Percentiles rank a stretch among this genome's conserved stretches.
phyloP scores from a whole-genome alignment of 1,284 basidiomycete species.

The Leccinum subatratum region DNA sequence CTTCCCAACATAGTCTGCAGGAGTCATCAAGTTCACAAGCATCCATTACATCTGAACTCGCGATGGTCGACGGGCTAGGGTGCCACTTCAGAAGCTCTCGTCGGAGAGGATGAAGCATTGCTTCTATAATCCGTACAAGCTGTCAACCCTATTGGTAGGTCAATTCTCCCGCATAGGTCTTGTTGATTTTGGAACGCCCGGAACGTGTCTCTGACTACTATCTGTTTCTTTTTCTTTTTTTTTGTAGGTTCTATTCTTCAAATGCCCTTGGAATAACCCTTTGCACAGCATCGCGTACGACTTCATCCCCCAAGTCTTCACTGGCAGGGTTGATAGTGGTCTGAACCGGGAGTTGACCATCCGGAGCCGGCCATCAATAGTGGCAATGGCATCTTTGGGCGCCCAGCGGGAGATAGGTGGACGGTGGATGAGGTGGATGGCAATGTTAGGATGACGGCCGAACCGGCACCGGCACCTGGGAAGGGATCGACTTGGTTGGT shows the following conservation, averaged over 20 bases:
- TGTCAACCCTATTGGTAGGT: constrained; percentile 71
- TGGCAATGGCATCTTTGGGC: no score
- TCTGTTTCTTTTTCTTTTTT: background rate
- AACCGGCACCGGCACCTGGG: no score
- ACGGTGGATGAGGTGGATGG: no score
- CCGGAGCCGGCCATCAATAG: no score
- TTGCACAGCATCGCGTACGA: constrained; percentile 97
- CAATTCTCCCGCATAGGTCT: background rate
- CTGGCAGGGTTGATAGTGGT: constrained; percentile 73
- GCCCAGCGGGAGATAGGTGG: no score
- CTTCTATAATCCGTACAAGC: constrained; percentile 68
- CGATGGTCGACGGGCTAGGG: constrained; percentile 42
- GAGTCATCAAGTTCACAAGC: constrained; percentile 34
- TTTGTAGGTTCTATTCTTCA: constrained; percentile 83
- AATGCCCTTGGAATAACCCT: constrained; percentile 97
- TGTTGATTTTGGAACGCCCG: background rate
- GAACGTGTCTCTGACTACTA: background rate
- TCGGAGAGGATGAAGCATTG: constrained; percentile 76
- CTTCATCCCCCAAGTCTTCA: constrained; percentile 91
- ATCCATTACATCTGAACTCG: constrained; percentile 49
- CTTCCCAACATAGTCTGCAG: constrained; percentile 28
- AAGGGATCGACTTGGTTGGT: no score
- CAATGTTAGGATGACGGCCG: no score
- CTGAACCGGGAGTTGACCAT: constrained; percentile 45
- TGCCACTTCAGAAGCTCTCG: constrained; percentile 32